Evolutionary conservation across 768 basidiomycete genomes (phyloP).

Genomic region (Rhizopogon salebrosus): DNA sequence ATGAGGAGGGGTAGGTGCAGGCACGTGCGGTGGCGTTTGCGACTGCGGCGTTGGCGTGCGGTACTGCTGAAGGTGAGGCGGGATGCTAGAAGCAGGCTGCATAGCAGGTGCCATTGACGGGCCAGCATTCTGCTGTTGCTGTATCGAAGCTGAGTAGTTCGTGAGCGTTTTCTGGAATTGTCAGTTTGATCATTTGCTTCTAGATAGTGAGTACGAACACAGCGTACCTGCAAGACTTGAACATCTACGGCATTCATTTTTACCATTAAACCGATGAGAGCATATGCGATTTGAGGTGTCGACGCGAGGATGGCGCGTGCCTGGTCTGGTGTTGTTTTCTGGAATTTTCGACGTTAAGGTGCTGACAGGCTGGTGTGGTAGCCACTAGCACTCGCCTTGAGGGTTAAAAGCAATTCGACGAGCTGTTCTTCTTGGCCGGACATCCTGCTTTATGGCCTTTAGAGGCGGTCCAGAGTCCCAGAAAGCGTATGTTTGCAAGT

Average conservation of each 20-base stretch:
- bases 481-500: no score
- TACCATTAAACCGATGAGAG: constrained; percentile 73
- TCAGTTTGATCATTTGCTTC: background rate
- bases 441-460: constrained; percentile 28
- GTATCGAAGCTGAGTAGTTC: constrained; percentile 32
- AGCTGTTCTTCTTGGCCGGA: constrained; percentile 61
- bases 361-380: background rate
- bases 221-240: constrained; percentile 66
- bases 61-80: constrained; percentile 34
- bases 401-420: constrained; percentile 67
- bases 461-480: no score
- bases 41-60: constrained; percentile 32
- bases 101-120: constrained; percentile 12
- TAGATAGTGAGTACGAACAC: background rate
- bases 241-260: constrained; percentile 69
- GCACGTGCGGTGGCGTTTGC: constrained; percentile 20
- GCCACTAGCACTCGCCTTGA: constrained; percentile 41
- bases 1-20: constrained; percentile 4
- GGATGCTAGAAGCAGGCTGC: constrained; percentile 36
- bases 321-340: constrained; percentile 74
- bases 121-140: constrained; percentile 11
- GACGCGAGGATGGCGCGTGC: constrained; percentile 64
- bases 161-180: constrained; percentile 54
- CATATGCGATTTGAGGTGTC: constrained; percentile 74
- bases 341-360: constrained; percentile 4